Evolutionary conservation across 208 protist genomes (phyloP).

Genomic region (Leishmania tropica): DNA sequence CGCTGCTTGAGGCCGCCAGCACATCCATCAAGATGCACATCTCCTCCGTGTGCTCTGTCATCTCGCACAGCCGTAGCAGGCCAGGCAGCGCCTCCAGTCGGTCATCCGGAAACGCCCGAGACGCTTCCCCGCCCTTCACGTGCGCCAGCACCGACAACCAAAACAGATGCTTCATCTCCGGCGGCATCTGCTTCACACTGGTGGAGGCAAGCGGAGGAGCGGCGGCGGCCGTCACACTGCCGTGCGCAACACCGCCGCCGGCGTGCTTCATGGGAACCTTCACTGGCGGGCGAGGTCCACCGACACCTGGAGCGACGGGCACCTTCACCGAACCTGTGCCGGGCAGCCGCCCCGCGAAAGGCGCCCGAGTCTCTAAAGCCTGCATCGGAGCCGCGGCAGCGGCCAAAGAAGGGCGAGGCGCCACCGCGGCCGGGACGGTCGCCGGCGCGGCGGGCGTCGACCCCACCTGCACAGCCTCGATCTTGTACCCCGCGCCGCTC

Average conservation of each 20-base stretch:
- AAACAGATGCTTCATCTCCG: conserved; percentile 70
- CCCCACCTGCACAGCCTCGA: conserved; percentile 58
- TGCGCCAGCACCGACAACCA: conserved; percentile 72
- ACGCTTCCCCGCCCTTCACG: conserved; percentile 55
- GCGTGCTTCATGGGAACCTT: conserved; percentile 32
- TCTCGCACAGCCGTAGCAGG: conserved; percentile 78
- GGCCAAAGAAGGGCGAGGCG: conserved; percentile 5
- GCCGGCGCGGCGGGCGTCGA: conserved; percentile 16
- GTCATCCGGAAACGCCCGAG: conserved; percentile 63
- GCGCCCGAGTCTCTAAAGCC: conserved; percentile 11
- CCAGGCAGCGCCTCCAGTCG: conserved; percentile 49
- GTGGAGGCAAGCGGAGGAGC: conserved; percentile 27
- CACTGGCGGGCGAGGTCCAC: conserved; percentile 22
- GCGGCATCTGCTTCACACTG: conserved; percentile 54
- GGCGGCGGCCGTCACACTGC: conserved; percentile 11
- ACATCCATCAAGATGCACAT: conserved; percentile 64
- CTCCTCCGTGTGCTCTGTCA: conserved; percentile 56
- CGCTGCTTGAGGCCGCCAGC: conserved; percentile 51
- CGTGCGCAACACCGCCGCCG: conserved; percentile 13
- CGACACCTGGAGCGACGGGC: conserved; percentile 20
- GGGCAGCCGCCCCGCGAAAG: conserved; percentile 30
- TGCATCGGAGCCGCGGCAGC: conserved; percentile 8
- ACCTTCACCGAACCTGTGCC: conserved; percentile 18
- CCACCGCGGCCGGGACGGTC: not conserved
- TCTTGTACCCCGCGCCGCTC: conserved; percentile 51